Evolutionary conservation across 257 asterid species (phyloP), one percentile per base, ranked within the genome.

Genomic region (Plantago major): DNA sequence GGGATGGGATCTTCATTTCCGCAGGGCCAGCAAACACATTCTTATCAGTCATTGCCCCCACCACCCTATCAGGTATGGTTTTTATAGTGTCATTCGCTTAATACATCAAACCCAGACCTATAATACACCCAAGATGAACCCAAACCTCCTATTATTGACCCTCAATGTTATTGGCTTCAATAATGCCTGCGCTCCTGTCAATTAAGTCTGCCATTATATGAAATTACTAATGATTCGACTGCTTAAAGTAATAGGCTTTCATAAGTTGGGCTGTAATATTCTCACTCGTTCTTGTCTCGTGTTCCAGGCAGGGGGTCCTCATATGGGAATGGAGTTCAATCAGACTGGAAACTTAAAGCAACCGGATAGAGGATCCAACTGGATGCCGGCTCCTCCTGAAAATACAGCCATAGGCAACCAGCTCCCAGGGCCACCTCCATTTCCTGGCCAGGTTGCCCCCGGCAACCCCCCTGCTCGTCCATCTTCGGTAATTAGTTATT

Each of bases 1-100:
- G 80, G 83, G 57, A 49, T 81, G 76, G 95, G 89, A 58, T 86
- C 89, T 76, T 78, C 92, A 46, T 90, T 71, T 76, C 84, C 78
- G 26, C 95, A 75, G 69, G 88, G 93, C 13, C 99, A 81, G 84
- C 68, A 74, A 64, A 85, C 93, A 52, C 78, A 65, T 77, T 85
- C 76, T 40, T 79, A 74, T 75, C 97, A 84, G 79, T 77, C 77
- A 61, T 74, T 79, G 70, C 77, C 79, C 50, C 91, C 77, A 64
- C 60, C 94, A 55, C 64, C 65, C 47, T 92, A 89, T 76, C 99
- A 93, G 97, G 96, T 83, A 67, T 72, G 74, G 48, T 46, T 38
- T 55, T 73, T 63, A 19, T 58, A 11, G 50, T 67, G 55, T 22
- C 37, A 17, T 62, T 65, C 43, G 50, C 46, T 71, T 53, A 38